phyloP scores from a whole-genome alignment of 106 monocot species.

The Dendrobium officinale region DNA sequence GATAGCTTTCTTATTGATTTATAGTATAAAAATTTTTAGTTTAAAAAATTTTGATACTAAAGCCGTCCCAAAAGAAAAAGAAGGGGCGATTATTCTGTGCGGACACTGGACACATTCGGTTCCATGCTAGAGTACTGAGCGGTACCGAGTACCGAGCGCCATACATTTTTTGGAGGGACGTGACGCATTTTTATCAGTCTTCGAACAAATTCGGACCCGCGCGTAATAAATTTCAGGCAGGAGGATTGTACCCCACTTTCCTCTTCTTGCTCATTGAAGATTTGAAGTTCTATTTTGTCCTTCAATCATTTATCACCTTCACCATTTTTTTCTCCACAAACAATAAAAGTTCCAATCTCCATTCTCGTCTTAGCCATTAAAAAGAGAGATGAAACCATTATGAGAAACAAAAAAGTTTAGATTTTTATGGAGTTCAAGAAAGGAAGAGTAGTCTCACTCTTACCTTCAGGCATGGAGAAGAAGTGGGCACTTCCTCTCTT shows the following conservation, averaged over 20 bases:
- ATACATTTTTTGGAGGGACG: too few species aligned
- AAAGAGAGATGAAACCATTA: background rate
- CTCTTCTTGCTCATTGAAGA: background rate
- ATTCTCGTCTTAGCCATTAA: background rate
- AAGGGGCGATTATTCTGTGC: too few species aligned
- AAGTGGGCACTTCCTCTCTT: conserved; percentile 30
- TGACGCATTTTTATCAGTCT: too few species aligned
- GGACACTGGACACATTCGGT: too few species aligned
- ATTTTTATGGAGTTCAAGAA: conserved; percentile 1
- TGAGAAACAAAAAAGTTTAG: background rate
- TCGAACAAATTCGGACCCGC: too few species aligned
- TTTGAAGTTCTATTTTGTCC: background rate
- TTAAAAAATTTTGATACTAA: too few species aligned
- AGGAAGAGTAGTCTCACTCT: background rate
- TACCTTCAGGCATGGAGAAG: conserved; percentile 21
- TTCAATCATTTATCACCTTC: background rate
- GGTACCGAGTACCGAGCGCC: too few species aligned
- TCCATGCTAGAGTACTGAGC: too few species aligned
- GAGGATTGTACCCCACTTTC: background rate
- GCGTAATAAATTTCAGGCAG: background rate
- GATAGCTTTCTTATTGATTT: too few species aligned
- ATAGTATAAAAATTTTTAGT: too few species aligned
- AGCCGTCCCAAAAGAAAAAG: too few species aligned
- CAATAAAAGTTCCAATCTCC: background rate
- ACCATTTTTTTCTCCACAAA: background rate